Evolutionary conservation across 768 basidiomycete genomes (phyloP).

Genomic region (Amanita rubescens): DNA sequence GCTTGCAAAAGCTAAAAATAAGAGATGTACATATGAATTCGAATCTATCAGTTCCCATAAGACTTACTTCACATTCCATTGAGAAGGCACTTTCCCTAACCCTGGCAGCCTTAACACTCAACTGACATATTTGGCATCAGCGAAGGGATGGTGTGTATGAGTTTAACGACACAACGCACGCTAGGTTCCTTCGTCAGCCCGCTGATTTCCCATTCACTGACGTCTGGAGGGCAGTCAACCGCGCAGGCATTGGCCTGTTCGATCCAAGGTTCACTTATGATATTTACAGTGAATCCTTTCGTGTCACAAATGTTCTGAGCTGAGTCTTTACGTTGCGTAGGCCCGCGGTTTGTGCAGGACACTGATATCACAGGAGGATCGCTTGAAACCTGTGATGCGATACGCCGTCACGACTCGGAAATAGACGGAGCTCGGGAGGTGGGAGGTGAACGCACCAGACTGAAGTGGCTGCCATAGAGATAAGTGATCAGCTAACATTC

Average conservation of each 20-base stretch:
- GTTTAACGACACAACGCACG: slow-evolving; percentile 26
- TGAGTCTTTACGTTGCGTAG: slow-evolving; percentile 44
- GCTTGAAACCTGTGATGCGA: slow-evolving; percentile 33
- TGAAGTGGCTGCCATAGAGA: slow-evolving; percentile 35
- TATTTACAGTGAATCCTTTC: slow-evolving; percentile 65
- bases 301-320: slow-evolving; percentile 55
- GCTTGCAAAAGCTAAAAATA: slow-evolving; percentile 32
- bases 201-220: slow-evolving; percentile 55
- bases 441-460: slow-evolving; percentile 19
- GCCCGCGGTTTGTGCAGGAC: slow-evolving; percentile 22
- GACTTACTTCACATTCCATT: slow-evolving; percentile 48
- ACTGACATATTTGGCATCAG: background rate
- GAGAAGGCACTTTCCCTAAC: slow-evolving; percentile 59
- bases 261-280: slow-evolving; percentile 66
- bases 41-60: too few relatives aligned
- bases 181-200: slow-evolving; percentile 53
- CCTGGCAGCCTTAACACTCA: slow-evolving; percentile 42
- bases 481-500: background rate
- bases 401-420: background rate
- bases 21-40: background rate
- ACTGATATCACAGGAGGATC: slow-evolving; percentile 64
- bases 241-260: slow-evolving; percentile 47
- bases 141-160: background rate
- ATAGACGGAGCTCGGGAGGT: background rate
- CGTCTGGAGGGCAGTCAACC: slow-evolving; percentile 44